Conservation (phyloP, 768 basidiomycete genomes). For the Auricularia auricula-judae region DNA sequence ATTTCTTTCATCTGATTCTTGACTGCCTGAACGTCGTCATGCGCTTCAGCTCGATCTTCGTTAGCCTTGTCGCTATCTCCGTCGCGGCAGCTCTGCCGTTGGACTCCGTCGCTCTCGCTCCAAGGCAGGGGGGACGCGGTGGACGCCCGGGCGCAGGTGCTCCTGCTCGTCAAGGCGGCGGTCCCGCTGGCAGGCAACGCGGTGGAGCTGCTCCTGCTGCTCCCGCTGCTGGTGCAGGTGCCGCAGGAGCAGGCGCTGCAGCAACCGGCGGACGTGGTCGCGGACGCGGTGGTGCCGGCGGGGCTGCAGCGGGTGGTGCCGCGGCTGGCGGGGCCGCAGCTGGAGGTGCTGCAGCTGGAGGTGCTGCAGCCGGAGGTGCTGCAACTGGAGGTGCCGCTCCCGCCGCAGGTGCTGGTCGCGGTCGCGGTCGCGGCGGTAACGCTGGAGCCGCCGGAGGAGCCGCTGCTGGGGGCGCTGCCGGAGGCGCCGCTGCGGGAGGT, state of each 20-base stretch:
- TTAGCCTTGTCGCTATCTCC: background rate
- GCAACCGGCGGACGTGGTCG: background rate
- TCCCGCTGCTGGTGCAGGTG: background rate
- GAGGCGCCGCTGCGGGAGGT: background rate
- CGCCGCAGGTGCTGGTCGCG: background rate
- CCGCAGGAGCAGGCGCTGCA: background rate
- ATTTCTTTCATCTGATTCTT: background rate
- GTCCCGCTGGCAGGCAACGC: background rate
- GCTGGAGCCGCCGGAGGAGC: background rate
- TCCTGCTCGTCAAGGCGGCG: background rate
- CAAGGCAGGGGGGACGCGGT: background rate
- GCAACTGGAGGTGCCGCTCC: background rate
- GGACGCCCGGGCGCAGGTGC: background rate
- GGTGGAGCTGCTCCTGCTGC: background rate
- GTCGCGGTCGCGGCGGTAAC: background rate
- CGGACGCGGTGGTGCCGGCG: background rate
- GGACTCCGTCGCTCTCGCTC: background rate
- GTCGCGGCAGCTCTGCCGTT: background rate
- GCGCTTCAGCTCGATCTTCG: background rate
- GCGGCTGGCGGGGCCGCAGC: background rate
- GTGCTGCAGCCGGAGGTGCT: background rate
- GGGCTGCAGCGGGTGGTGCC: background rate
- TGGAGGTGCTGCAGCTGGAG: background rate
- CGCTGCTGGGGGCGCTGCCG: background rate
- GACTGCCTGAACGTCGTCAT: background rate